These are phyloP conservation scores for Wickerhamiella kurtzmanii DNA, from an alignment of 805 yeast species.

Conservation along the genomic window DNA sequence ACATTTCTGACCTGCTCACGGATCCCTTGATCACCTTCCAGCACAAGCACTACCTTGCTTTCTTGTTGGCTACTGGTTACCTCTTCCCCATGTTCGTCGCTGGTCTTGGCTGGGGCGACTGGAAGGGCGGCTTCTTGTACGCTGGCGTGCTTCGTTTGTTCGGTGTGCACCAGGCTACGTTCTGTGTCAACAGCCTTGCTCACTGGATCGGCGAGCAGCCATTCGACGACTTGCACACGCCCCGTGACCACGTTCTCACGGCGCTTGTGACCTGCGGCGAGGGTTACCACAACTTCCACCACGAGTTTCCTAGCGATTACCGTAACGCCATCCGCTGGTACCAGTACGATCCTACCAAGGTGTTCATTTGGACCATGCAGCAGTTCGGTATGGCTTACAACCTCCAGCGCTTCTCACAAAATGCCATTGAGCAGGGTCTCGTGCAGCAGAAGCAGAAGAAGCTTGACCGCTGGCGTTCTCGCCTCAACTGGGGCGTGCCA, in stretches of 20 bases:
- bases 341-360: slow-evolving; percentile 79
- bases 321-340: slow-evolving; percentile 59
- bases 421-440: slow-evolving; percentile 53
- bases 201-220: slow-evolving; percentile 67
- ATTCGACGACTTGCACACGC: slow-evolving; percentile 61
- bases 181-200: slow-evolving; percentile 70
- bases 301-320: slow-evolving; percentile 87
- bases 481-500: slow-evolving; percentile 89
- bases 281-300: slow-evolving; percentile 87
- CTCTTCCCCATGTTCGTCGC: slow-evolving; percentile 53
- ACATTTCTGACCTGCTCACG: slow-evolving; percentile 49
- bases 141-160: slow-evolving; percentile 66
- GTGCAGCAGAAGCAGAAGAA: slow-evolving; percentile 74
- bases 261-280: slow-evolving; percentile 73
- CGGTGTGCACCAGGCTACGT: slow-evolving; percentile 64
- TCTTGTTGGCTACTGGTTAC: slow-evolving; percentile 40
- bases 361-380: slow-evolving; percentile 43
- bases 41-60: slow-evolving; percentile 49
- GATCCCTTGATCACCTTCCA: slow-evolving; percentile 51
- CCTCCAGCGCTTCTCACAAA: slow-evolving; percentile 42
- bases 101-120: slow-evolving; percentile 61
- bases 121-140: slow-evolving; percentile 59
- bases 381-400: slow-evolving; percentile 46
- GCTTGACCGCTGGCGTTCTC: slow-evolving; percentile 61
- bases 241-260: slow-evolving; percentile 49